These are phyloP conservation scores for Physcomitrium patens DNA, from an alignment of 225 moss, liverwort and hornwort species.

Conservation along the genomic window DNA sequence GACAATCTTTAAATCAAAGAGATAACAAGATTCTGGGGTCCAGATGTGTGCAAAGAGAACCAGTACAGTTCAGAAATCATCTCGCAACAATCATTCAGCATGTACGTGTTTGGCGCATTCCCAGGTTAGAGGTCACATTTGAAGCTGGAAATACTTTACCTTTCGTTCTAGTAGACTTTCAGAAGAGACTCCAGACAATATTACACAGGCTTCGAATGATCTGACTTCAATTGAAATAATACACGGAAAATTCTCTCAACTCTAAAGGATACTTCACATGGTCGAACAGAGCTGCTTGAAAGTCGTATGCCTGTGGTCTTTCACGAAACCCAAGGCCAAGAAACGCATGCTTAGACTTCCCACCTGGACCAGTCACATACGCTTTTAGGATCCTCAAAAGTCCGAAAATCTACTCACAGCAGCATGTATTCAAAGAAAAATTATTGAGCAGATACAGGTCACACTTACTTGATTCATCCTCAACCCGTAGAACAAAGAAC, in stretches of 20 bases:
- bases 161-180: neutral
- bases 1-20: neutral
- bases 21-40: neutral
- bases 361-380: slow-evolving; percentile 41
- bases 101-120: neutral
- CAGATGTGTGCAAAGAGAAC: slow-evolving; percentile 5
- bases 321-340: slow-evolving; percentile 97
- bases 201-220: no score
- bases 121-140: slow-evolving; percentile 1
- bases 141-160: neutral
- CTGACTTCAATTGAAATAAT: no score
- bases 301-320: slow-evolving; percentile 95
- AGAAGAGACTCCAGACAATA: neutral
- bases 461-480: slow-evolving; percentile 78
- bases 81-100: neutral
- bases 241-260: slow-evolving; percentile 12
- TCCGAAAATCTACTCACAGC: neutral
- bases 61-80: neutral
- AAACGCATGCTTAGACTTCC: slow-evolving; percentile 89
- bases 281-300: slow-evolving; percentile 95
- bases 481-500: slow-evolving; percentile 96
- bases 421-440: slow-evolving; percentile 13
- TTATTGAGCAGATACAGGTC: slow-evolving; percentile 13
- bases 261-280: slow-evolving; percentile 81
- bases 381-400: slow-evolving; percentile 18